These are phyloP conservation scores for Colletotrichum sp. DNA, from an alignment of 2,329 filamentous ascomycete genomes.

Conservation along the genomic window DNA sequence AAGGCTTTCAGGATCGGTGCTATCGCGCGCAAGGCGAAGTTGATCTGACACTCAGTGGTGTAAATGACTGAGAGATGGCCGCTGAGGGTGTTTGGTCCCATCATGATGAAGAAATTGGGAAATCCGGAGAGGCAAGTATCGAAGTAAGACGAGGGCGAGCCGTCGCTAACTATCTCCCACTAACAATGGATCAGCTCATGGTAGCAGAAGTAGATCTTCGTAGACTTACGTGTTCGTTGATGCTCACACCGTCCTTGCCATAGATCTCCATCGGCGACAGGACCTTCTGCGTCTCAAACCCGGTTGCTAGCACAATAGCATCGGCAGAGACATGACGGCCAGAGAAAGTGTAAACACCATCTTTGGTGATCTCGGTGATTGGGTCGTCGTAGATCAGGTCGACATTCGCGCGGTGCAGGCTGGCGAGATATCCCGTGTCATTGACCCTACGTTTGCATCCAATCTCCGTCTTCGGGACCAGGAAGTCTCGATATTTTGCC, in stretches of 20 bases:
- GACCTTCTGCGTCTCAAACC: not conserved
- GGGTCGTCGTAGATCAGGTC: slow-evolving; percentile 27
- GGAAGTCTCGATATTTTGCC: slow-evolving; percentile 28
- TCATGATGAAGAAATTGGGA: not conserved
- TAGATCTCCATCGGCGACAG: not conserved
- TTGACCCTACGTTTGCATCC: slow-evolving; percentile 40
- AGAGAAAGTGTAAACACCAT: slow-evolving; percentile 18
- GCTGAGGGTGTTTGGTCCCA: not conserved
- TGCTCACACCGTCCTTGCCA: not conserved
- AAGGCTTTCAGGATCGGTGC: not conserved
- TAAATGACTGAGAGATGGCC: not conserved
- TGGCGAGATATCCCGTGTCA: slow-evolving; percentile 35
- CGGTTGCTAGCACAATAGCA: not conserved
- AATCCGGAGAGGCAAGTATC: not conserved
- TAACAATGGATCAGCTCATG: not conserved
- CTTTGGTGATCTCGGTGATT: slow-evolving; percentile 26
- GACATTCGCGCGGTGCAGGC: slow-evolving; percentile 32
- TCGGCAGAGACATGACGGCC: not conserved
- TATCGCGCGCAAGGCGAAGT: not conserved
- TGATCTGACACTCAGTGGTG: not conserved
- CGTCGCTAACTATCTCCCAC: not conserved
- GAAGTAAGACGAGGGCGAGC: not conserved
- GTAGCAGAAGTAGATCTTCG: not conserved
- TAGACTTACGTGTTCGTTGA: not conserved
- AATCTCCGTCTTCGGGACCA: slow-evolving; percentile 35